Conservation (phyloP, 2,329 filamentous ascomycete genomes). For the Pestalotiopsis sp. region DNA sequence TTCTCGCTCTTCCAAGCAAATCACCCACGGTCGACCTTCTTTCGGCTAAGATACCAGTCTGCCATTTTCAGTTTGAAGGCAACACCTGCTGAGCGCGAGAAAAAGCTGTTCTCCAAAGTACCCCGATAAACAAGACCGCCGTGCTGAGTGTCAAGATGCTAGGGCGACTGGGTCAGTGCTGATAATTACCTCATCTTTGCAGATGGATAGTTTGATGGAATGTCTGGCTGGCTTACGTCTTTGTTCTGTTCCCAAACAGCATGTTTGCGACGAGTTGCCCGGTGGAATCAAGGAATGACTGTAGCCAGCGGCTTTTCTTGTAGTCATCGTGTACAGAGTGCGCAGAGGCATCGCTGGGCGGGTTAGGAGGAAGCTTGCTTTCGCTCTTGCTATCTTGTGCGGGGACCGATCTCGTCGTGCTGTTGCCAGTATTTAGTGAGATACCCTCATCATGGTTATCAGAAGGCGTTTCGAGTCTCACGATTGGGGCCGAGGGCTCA, state of each 20-base stretch:
- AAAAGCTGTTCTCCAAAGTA: background rate
- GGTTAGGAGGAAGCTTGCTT: constrained; percentile 14
- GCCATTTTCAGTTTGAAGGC: background rate
- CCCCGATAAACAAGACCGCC: background rate
- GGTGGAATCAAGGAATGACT: constrained; percentile 40
- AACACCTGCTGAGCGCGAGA: background rate
- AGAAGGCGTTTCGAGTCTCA: constrained; percentile 10
- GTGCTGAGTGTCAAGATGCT: background rate
- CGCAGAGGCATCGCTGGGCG: constrained; percentile 21
- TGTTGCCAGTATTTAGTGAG: constrained; percentile 11
- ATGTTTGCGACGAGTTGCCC: constrained; percentile 37
- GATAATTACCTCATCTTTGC: background rate
- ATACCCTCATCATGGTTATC: constrained; percentile 14
- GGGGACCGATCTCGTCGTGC: background rate
- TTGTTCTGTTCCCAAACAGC: constrained; percentile 33
- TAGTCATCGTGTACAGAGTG: constrained; percentile 22
- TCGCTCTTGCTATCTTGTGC: constrained; percentile 21
- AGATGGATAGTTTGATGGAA: background rate
- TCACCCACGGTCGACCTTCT: background rate
- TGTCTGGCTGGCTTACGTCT: constrained; percentile 29
- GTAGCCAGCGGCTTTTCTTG: constrained; percentile 34
- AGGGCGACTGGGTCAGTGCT: background rate
- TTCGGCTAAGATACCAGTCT: background rate
- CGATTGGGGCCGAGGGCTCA: background rate
- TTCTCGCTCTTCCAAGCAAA: too few species aligned